Conservation (phyloP, 495 filamentous ascomycete genomes). For the Trichoderma reesei region DNA sequence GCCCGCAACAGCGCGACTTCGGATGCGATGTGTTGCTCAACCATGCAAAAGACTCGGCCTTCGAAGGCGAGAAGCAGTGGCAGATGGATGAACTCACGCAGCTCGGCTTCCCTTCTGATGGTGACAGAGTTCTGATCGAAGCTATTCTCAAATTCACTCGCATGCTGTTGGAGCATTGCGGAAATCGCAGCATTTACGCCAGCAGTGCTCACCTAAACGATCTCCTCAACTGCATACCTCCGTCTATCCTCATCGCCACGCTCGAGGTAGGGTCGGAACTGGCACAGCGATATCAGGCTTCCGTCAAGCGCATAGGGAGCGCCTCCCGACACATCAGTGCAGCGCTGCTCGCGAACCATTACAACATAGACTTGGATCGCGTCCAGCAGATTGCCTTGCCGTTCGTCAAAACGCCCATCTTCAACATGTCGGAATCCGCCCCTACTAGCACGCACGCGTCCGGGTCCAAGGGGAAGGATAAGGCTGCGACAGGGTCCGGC, state of each 20-base stretch:
- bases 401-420: slow-evolving; percentile 57
- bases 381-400: slow-evolving; percentile 74
- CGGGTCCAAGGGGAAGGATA: slow-evolving; percentile 63
- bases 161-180: slow-evolving; percentile 85
- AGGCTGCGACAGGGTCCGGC: slow-evolving; percentile 22
- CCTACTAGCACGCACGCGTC: slow-evolving; percentile 39
- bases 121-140: slow-evolving; percentile 70
- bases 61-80: slow-evolving; percentile 30
- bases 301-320: slow-evolving; percentile 56
- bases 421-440: slow-evolving; percentile 26
- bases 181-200: slow-evolving; percentile 90
- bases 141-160: slow-evolving; percentile 73
- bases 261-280: slow-evolving; percentile 72
- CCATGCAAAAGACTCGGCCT: slow-evolving; percentile 33
- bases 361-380: slow-evolving; percentile 87
- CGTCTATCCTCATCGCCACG: slow-evolving; percentile 61
- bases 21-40: slow-evolving; percentile 49
- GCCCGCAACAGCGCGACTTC: slow-evolving; percentile 72
- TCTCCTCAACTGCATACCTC: slow-evolving; percentile 76
- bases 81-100: slow-evolving; percentile 39
- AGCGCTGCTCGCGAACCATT: slow-evolving; percentile 71
- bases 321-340: slow-evolving; percentile 54
- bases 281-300: slow-evolving; percentile 85
- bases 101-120: slow-evolving; percentile 58
- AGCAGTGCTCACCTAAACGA: slow-evolving; percentile 81